Evolutionary conservation across 495 filamentous ascomycete genomes (phyloP), one percentile per base, ranked within the genome.

Genomic region (Penicilliopsis zonata): DNA sequence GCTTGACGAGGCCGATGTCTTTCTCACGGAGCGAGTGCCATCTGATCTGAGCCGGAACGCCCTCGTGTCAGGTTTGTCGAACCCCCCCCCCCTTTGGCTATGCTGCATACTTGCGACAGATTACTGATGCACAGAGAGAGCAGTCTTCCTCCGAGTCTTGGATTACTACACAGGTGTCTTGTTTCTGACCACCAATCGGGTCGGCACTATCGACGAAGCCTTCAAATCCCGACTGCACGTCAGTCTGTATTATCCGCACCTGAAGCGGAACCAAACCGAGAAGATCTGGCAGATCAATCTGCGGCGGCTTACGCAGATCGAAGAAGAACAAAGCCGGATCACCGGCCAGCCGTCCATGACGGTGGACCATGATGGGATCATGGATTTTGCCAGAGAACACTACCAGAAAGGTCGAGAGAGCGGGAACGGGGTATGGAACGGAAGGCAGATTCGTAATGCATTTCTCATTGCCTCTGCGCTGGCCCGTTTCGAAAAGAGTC

Each of bases 1-100:
- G 0, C 44, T 76, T 0, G 72, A 76, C 34, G 69, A 78, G 47
- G 67, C 64, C 1, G 71, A 75, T 29, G 57, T 76, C 1, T 78
- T 75, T 34, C 52, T 77, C 0, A 53, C 61, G n/a, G 43, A 62
- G 36, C 53, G 72, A 8, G 41, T 23, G 0, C 37, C 44, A 14
- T 30, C 23, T 8, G 62, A 74, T 24, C 26, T 73, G 0, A 15
- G 59, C 5, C 50, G 68, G 3, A 76, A 78, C 28, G 59, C 52
- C 7, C 41, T 74, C 0, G 66, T 74, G 0, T 40, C 43, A 25
- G 60, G 72, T 45, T 52, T n/a, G n/a, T n/a, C n/a, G n/a, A n/a
- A n/a, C n/a, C n/a, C n/a, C n/a, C n/a, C n/a, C n/a, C n/a, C n/a
- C n/a, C n/a, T n/a, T n/a, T n/a, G n/a, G n/a, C n/a, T n/a, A n/a